phyloP scores from a whole-genome alignment of 805 yeast species.

The Sugiyamaella valdiviana region DNA sequence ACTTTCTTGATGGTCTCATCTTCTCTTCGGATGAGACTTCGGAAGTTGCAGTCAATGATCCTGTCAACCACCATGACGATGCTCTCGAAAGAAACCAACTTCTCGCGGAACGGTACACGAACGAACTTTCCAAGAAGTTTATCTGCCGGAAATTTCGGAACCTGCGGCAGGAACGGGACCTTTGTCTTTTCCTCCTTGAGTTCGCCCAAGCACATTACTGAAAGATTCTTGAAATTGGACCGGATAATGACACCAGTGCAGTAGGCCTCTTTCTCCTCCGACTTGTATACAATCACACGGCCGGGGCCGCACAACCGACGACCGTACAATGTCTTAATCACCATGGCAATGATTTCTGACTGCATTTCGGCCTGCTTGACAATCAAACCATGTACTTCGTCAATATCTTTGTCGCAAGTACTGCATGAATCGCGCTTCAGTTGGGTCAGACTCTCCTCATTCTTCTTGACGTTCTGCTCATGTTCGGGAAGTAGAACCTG shows the following conservation, averaged over 20 bases:
- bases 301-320: slow-evolving; percentile 48
- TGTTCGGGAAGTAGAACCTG: slow-evolving; percentile 85
- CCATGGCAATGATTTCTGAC: slow-evolving; percentile 41
- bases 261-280: not conserved
- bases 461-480: slow-evolving; percentile 53
- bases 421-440: slow-evolving; percentile 33
- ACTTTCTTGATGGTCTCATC: not conserved
- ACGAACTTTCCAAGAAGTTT: not conserved
- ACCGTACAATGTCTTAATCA: slow-evolving; percentile 44
- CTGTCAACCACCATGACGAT: not conserved
- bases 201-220: not conserved
- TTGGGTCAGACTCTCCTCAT: slow-evolving; percentile 42
- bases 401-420: slow-evolving; percentile 40
- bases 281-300: slow-evolving; percentile 45
- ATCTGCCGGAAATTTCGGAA: not conserved
- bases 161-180: not conserved
- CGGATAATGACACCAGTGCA: not conserved
- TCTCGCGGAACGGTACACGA: not conserved
- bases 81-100: not conserved
- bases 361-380: slow-evolving; percentile 42
- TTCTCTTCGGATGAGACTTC: not conserved
- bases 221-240: not conserved
- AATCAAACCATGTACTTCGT: slow-evolving; percentile 40
- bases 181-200: not conserved
- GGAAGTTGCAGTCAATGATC: not conserved